These are phyloP conservation scores for Aspergillus brasiliensis DNA, from an alignment of 2,329 filamentous ascomycete species.

Conservation along the genomic window DNA sequence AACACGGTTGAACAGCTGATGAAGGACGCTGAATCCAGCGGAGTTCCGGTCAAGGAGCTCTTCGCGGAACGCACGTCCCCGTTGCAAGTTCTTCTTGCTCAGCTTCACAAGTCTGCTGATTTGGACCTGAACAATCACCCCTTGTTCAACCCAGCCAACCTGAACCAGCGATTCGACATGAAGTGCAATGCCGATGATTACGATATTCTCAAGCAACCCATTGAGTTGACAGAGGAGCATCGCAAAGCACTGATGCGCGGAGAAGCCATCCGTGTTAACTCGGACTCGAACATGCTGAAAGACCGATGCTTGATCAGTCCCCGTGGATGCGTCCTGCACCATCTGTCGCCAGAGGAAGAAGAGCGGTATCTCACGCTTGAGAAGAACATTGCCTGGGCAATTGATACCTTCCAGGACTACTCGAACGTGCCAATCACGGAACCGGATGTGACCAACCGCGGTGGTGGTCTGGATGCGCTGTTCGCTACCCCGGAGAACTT, in stretches of 20 bases:
- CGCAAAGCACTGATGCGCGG: slow-evolving; percentile 45
- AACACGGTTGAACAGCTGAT: slow-evolving; percentile 45
- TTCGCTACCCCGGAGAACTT: slow-evolving; percentile 49
- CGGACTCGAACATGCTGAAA: slow-evolving; percentile 40
- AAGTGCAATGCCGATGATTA: slow-evolving; percentile 45
- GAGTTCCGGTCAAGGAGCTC: slow-evolving; percentile 42
- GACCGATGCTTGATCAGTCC: slow-evolving; percentile 49
- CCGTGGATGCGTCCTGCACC: slow-evolving; percentile 47
- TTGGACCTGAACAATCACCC: slow-evolving; percentile 43
- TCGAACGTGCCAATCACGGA: slow-evolving; percentile 39
- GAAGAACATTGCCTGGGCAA: slow-evolving; percentile 34
- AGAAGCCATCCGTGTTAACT: slow-evolving; percentile 43
- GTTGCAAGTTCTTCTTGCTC: slow-evolving; percentile 41
- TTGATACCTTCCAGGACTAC: slow-evolving; percentile 42
- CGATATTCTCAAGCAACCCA: slow-evolving; percentile 40
- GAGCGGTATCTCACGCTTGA: slow-evolving; percentile 49
- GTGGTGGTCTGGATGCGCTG: slow-evolving; percentile 48
- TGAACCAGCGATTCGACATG: slow-evolving; percentile 46
- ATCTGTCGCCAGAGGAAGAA: slow-evolving; percentile 49
- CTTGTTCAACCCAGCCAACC: slow-evolving; percentile 44
- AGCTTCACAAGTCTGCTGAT: slow-evolving; percentile 40
- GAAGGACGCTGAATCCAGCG: slow-evolving; percentile 40
- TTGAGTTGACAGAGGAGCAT: slow-evolving; percentile 46
- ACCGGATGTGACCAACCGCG: slow-evolving; percentile 47
- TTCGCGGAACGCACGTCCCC: slow-evolving; percentile 43